A percentile compares a stretch with the other conserved stretches of the same genome.
These are phyloP conservation scores for Backusella psychrophila DNA, from an alignment of 192 early-diverging fungal genomes.

Conservation along the genomic window DNA sequence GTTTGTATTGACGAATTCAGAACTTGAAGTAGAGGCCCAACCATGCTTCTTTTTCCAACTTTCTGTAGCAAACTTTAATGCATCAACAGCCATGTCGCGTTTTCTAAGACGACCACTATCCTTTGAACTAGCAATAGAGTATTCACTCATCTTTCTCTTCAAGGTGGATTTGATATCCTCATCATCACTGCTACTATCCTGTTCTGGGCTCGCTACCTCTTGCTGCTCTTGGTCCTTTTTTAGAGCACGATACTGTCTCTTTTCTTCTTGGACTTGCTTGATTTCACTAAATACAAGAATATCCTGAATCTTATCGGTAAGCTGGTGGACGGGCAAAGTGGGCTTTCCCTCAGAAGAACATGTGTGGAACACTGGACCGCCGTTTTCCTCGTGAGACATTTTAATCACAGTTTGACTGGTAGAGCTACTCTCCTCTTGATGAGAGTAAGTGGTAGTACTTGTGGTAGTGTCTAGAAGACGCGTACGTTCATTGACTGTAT, in stretches of 20 bases:
- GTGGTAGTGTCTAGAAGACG: constrained; percentile 1
- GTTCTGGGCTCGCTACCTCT: not conserved
- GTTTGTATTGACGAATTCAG: not conserved
- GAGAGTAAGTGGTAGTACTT: not conserved
- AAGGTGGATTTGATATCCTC: not conserved
- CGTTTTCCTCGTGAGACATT: not conserved
- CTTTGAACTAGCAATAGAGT: not conserved
- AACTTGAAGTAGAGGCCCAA: not conserved
- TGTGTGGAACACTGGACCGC: not conserved
- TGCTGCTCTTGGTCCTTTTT: not conserved
- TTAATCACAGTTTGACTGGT: not conserved
- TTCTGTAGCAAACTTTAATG: constrained; percentile 2
- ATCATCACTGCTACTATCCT: not conserved
- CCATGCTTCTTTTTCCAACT: constrained; percentile 14
- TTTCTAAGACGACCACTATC: not conserved
- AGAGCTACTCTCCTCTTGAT: not conserved
- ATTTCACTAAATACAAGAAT: constrained; percentile 18
- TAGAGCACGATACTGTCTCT: not conserved
- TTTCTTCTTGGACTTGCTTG: constrained; percentile 1
- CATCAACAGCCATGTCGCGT: constrained; percentile 9
- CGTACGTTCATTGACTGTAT: constrained; percentile 8
- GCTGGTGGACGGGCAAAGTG: not conserved
- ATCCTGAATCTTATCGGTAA: constrained; percentile 22
- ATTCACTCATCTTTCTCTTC: constrained; percentile 6
- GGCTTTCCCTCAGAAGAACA: not conserved